These are phyloP conservation scores for Exophiala spinifera DNA, from an alignment of 2,329 filamentous ascomycete genomes.

Conservation along the genomic window DNA sequence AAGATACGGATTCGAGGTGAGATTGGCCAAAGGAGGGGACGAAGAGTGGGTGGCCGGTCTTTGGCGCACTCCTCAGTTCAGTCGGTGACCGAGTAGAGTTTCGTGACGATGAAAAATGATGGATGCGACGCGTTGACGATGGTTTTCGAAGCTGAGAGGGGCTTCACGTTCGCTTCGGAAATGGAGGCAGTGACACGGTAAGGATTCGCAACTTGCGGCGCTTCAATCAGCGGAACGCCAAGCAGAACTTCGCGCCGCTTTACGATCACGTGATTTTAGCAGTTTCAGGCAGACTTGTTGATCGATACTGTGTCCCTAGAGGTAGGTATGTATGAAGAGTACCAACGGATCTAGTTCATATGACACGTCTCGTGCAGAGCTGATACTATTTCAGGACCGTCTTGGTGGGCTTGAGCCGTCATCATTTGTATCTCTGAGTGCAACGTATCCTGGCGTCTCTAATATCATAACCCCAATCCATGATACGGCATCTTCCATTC, in stretches of 20 bases:
- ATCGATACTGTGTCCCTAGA: too few species aligned
- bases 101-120: conserved; percentile 24
- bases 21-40: conserved; percentile 24
- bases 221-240: background rate
- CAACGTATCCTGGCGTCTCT: background rate
- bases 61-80: conserved; percentile 22
- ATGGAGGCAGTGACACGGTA: conserved; percentile 3
- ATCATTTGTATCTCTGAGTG: too few species aligned
- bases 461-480: background rate
- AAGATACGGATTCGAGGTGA: conserved; percentile 15
- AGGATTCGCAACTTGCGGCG: background rate
- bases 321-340: too few species aligned
- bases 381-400: too few species aligned
- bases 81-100: conserved; percentile 11
- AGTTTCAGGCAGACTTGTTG: too few species aligned
- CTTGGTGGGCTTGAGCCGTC: too few species aligned
- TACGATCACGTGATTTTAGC: background rate
- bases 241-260: background rate
- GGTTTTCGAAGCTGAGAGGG: conserved; percentile 23
- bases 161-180: conserved; percentile 18
- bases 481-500: background rate
- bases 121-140: conserved; percentile 29
- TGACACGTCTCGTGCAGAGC: too few species aligned
- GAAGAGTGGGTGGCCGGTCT: conserved; percentile 20
- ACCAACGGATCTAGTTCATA: too few species aligned